Conservation (phyloP, 495 filamentous ascomycete species). For the Pseudevernia furfuracea region DNA sequence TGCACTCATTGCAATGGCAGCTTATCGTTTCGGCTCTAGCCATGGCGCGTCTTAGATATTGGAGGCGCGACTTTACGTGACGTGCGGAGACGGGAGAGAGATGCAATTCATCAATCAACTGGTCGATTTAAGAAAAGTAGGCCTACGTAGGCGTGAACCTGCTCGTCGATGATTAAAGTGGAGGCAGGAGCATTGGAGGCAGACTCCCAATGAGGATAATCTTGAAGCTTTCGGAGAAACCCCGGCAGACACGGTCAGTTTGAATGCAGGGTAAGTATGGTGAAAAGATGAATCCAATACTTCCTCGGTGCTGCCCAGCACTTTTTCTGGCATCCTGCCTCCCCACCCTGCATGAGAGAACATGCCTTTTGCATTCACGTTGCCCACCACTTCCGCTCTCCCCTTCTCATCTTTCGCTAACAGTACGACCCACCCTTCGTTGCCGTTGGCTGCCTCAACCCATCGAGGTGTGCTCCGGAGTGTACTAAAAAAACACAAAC, state of each 20-base stretch:
- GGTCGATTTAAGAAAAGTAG: background rate
- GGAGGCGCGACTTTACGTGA: background rate
- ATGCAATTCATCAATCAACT: background rate
- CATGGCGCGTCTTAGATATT: background rate
- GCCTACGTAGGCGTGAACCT: background rate
- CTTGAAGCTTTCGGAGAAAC: background rate
- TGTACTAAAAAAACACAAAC: conserved; percentile 74
- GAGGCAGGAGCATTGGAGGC: background rate
- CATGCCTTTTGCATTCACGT: conserved; percentile 79
- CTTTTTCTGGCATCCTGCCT: background rate
- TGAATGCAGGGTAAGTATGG: background rate
- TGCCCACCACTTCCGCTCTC: conserved; percentile 78
- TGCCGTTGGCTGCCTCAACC: conserved; percentile 68
- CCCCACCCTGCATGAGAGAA: background rate
- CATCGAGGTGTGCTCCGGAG: conserved; percentile 69
- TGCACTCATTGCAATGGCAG: conserved; percentile 10
- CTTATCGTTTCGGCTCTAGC: conserved; percentile 1
- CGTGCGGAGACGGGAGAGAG: background rate
- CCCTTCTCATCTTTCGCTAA: conserved; percentile 64
- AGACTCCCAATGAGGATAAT: background rate
- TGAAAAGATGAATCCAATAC: background rate
- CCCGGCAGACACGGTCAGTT: background rate
- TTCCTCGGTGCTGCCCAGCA: no score
- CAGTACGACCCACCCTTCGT: conserved; percentile 66
- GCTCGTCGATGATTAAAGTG: background rate